phyloP scores from a whole-genome alignment of 768 basidiomycete genomes.

The Phaffia australis region DNA sequence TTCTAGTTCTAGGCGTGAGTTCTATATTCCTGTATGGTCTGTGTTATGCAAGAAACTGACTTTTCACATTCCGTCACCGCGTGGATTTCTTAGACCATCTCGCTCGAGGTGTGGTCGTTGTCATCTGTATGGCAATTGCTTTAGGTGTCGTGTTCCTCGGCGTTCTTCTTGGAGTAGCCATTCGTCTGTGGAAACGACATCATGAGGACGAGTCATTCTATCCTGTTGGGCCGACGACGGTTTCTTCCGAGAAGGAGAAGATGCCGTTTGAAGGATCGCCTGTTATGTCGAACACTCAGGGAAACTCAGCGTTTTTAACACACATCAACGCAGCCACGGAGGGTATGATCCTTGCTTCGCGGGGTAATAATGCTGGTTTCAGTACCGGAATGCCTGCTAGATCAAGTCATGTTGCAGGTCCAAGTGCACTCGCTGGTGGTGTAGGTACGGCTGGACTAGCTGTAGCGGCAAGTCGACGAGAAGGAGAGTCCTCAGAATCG shows the following conservation, averaged over 20 bases:
- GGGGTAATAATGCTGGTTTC: conserved; percentile 31
- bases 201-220: conserved; percentile 19
- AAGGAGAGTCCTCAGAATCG: conserved; percentile 19
- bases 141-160: conserved; percentile 80
- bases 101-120: conserved; percentile 82
- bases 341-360: conserved; percentile 58
- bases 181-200: conserved; percentile 32
- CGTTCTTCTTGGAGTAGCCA: conserved; percentile 34
- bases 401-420: conserved; percentile 22
- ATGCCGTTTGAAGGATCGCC: conserved; percentile 30
- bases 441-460: not conserved
- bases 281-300: conserved; percentile 25
- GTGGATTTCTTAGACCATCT: conserved; percentile 61
- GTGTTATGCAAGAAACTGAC: not conserved
- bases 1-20: conserved; percentile 60
- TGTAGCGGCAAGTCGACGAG: conserved; percentile 13
- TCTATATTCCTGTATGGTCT: conserved; percentile 6
- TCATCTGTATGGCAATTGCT: conserved; percentile 93
- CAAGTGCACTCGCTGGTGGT: not conserved
- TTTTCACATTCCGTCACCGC: conserved; percentile 12
- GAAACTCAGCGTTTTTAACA: conserved; percentile 62
- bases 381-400: conserved; percentile 25
- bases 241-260: conserved; percentile 32
- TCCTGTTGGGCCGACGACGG: conserved; percentile 29
- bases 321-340: conserved; percentile 86